Evolutionary conservation across 805 yeast species (phyloP).

Genomic region (Kurtzmaniella fragi): DNA sequence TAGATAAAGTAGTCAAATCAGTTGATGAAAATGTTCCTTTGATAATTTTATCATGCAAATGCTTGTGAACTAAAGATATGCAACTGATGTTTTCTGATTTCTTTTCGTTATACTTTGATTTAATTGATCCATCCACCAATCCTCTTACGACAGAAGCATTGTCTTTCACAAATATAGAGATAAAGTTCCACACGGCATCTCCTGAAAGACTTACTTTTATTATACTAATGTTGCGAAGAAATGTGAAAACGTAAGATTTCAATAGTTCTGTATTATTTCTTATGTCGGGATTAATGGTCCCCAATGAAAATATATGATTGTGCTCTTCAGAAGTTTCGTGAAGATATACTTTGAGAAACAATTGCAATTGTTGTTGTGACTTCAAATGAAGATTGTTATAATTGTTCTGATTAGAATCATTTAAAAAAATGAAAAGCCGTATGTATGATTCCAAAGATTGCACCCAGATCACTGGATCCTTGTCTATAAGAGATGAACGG

Average conservation of each 20-base stretch:
- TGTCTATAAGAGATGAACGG: slow-evolving; percentile 72
- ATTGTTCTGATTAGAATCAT: slow-evolving; percentile 24
- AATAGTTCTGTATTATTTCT: slow-evolving; percentile 45
- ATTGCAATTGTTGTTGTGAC: slow-evolving; percentile 53
- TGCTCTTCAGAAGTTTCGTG: slow-evolving; percentile 59
- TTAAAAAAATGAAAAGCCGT: slow-evolving; percentile 43
- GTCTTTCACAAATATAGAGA: slow-evolving; percentile 45
- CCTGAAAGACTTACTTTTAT: slow-evolving; percentile 55
- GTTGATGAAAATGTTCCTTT: slow-evolving; percentile 40
- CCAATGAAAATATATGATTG: slow-evolving; percentile 59
- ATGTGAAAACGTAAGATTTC: slow-evolving; percentile 45
- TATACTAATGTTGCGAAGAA: slow-evolving; percentile 49
- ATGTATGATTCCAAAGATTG: slow-evolving; percentile 66
- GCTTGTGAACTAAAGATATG: slow-evolving; percentile 45
- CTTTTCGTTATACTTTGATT: slow-evolving; percentile 42
- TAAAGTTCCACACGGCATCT: slow-evolving; percentile 61
- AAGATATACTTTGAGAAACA: slow-evolving; percentile 53
- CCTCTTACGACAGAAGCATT: slow-evolving; percentile 43
- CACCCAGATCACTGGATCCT: slow-evolving; percentile 81
- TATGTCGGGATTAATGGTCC: slow-evolving; percentile 69
- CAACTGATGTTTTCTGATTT: slow-evolving; percentile 46
- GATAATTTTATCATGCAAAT: slow-evolving; percentile 43
- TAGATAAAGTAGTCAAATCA: slow-evolving; percentile 43
- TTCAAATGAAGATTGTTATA: slow-evolving; percentile 39
- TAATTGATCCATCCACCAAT: slow-evolving; percentile 50